Percentiles rank a stretch among this genome's conserved stretches.
These are phyloP conservation scores for Warburgia ugandensis DNA, from an alignment of 164 flowering plant species.

Conservation along the genomic window DNA sequence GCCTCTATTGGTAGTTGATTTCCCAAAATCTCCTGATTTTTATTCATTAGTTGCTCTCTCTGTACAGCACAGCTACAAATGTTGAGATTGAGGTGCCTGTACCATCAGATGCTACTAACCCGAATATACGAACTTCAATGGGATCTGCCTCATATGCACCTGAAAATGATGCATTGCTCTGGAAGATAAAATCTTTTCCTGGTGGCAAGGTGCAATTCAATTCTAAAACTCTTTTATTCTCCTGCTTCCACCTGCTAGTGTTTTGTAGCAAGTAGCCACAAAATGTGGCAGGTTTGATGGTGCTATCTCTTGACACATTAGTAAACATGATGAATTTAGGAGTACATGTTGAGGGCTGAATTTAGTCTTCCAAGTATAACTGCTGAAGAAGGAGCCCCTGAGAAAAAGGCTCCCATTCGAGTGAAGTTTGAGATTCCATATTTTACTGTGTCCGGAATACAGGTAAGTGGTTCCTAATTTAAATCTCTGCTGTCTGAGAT, in stretches of 20 bases:
- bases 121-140: slow-evolving; percentile 90
- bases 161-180: slow-evolving; percentile 75
- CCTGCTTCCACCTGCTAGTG: background rate
- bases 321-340: slow-evolving; percentile 28
- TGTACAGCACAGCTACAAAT: slow-evolving; percentile 85
- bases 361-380: slow-evolving; percentile 86
- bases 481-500: too few relatives aligned
- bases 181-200: slow-evolving; percentile 97
- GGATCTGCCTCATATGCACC: slow-evolving; percentile 97
- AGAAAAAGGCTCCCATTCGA: slow-evolving; percentile 93
- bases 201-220: slow-evolving; percentile 92
- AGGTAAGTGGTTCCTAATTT: slow-evolving; percentile 60
- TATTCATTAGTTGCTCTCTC: slow-evolving; percentile 12
- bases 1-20: background rate
- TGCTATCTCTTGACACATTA: background rate
- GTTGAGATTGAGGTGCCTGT: slow-evolving; percentile 91
- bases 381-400: slow-evolving; percentile 78
- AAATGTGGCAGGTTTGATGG: too few relatives aligned
- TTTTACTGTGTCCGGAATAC: slow-evolving; percentile 96
- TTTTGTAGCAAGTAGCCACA: too few relatives aligned
- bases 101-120: slow-evolving; percentile 83
- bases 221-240: background rate
- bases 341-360: slow-evolving; percentile 93
- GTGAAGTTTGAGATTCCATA: slow-evolving; percentile 99
- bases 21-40: too few relatives aligned